Conservation (phyloP, 495 filamentous ascomycete species). For the Friedmanniomyces simplex region DNA sequence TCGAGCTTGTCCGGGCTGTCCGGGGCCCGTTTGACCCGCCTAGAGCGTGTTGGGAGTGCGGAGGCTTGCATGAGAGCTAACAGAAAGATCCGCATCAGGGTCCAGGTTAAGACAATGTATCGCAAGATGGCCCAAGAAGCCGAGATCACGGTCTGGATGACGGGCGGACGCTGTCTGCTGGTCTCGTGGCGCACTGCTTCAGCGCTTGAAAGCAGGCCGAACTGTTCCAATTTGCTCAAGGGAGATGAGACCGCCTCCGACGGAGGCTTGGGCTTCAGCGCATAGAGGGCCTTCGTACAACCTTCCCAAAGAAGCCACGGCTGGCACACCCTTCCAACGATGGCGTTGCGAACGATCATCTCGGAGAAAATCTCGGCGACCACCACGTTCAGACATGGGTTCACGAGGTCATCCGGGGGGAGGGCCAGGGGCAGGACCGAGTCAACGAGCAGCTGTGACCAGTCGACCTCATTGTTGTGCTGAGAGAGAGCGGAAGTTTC, state of each 20-base stretch:
- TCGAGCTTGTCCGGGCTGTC: neutral
- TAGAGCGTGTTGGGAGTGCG: neutral
- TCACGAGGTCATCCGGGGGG: slow-evolving; percentile 85
- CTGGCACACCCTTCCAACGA: slow-evolving; percentile 69
- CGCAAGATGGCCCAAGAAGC: slow-evolving; percentile 10
- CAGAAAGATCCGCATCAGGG: slow-evolving; percentile 1
- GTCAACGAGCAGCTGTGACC: slow-evolving; percentile 71
- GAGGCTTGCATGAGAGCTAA: slow-evolving; percentile 9
- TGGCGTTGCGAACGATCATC: slow-evolving; percentile 65
- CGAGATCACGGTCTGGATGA: neutral
- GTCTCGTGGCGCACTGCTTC: neutral
- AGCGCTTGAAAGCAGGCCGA: slow-evolving; percentile 26
- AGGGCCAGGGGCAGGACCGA: slow-evolving; percentile 69
- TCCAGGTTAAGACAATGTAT: neutral
- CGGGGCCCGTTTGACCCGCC: neutral
- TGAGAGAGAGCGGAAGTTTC: slow-evolving; percentile 47
- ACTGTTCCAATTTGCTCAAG: slow-evolving; percentile 25
- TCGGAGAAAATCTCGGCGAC: slow-evolving; percentile 79
- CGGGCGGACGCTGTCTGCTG: neutral
- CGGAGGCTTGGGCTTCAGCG: slow-evolving; percentile 1
- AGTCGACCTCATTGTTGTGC: slow-evolving; percentile 62
- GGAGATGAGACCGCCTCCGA: neutral
- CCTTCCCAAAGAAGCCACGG: slow-evolving; percentile 78
- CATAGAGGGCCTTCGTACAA: slow-evolving; percentile 52
- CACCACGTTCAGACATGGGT: slow-evolving; percentile 67